Evolutionary conservation across 129 eudicot genomes (phyloP).

Genomic region (Dittrichia graveolens): DNA sequence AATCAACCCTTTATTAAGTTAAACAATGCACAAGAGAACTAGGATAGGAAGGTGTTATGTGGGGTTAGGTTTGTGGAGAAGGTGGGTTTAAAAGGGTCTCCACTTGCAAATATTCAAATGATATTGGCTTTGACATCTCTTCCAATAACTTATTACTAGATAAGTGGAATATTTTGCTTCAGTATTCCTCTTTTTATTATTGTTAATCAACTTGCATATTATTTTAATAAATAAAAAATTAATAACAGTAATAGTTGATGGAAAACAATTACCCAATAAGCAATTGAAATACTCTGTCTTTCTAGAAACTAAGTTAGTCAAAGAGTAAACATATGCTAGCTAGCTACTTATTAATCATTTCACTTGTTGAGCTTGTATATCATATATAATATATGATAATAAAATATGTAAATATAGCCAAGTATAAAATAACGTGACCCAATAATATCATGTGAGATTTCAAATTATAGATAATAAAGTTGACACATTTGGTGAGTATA

Average conservation of each 20-base stretch:
- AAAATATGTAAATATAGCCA: too few relatives aligned
- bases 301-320: slow-evolving; percentile 9
- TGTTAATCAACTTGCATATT: slow-evolving; percentile 10
- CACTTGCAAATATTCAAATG: slow-evolving; percentile 34
- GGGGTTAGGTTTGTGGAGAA: slow-evolving; percentile 36
- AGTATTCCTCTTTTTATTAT: background rate
- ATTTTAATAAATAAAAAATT: background rate
- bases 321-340: background rate
- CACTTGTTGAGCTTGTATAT: too few relatives aligned
- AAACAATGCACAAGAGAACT: slow-evolving; percentile 9
- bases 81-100: slow-evolving; percentile 31
- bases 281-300: background rate
- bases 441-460: too few relatives aligned
- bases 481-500: too few relatives aligned
- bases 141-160: slow-evolving; percentile 20
- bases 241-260: background rate
- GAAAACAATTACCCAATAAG: background rate
- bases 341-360: too few relatives aligned
- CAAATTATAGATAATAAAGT: too few relatives aligned
- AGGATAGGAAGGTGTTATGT: slow-evolving; percentile 29
- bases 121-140: slow-evolving; percentile 34
- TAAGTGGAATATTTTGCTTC: slow-evolving; percentile 28
- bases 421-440: too few relatives aligned
- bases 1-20: background rate
- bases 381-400: too few relatives aligned